Base-by-base conservation (phyloP, 352 stramenopile genomes). In the Globisporangium radiosum region DNA sequence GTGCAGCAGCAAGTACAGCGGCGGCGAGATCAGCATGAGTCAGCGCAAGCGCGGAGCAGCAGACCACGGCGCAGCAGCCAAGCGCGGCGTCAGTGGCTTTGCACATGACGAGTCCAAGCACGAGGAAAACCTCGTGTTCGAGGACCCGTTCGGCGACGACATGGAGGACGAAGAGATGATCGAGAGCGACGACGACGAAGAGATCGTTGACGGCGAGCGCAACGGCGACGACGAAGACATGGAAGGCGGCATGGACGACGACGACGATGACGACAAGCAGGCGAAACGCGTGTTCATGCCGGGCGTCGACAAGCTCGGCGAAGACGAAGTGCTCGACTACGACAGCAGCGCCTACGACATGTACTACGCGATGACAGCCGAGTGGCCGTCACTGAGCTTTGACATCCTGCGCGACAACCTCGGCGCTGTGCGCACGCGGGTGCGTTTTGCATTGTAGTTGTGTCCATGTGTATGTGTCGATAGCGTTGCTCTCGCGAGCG, bases 271-370 rank as follows among this genome's bases (percentile, higher is more conserved):
- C 13, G 67, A 77, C 15, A 76, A 83, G 55, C 60, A 73, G 59
- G 65, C 73, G 43, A 92, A 87, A 78, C 84, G 96, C 72, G 94
- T 98, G 38, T 99, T 97, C 81, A 91, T 98, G 82, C 94, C 96
- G 10, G 89, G 87, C 37, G 80, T 94, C 51, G 85, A 97, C 71
- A 82, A 85, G 59, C 69, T 98, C 37, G 70, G 78, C 51, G 89
- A 97, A 52, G 94, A 96, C 58, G 89, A 98, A 69, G 81, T 97
- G 69, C 85, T 99, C 44, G 97, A 99, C 76, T 99, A 99, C 81
- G 97, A 99, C 73, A 97, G 90, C 69, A 97, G 83, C 40, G 97
- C 97, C 7, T 99, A 99, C 81, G 96, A 98, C 72, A 99, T 99
- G 96, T 98, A 99, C 79, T 98, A 99, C 70, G 92, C 94, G 42